Base-by-base conservation (phyloP, 805 yeast genomes). In the Candida silvatica region DNA sequence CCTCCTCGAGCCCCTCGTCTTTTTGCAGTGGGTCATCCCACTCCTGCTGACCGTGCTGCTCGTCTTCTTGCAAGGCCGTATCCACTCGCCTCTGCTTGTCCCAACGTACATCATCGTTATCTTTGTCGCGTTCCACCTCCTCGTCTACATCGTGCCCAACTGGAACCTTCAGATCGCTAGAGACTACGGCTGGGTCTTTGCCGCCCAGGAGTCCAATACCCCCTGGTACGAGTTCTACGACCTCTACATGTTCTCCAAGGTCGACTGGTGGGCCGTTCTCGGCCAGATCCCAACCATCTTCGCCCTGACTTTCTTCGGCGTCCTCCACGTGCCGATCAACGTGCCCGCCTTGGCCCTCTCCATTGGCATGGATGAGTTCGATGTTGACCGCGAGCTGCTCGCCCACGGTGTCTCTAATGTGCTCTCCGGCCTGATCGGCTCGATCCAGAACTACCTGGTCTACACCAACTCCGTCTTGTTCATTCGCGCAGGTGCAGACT, bases 301-400 rank as follows among this genome's bases (percentile, higher is more conserved):
- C 37, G 98, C 98, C 0, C 65, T 92, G 43, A 88, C 97, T 0
- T 92, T 92, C 53, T 92, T 92, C 51, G 98, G 98, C 9, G 81
- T 92, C 27, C 62, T 92, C 37, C 98, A 92, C 49, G 98, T 92
- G 8, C 98, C 98, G 4, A 92, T 92, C 40, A 92, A 92, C 54
- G 97, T 92, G 11, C 98, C 98, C 1, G 97, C 98, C 0, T 66
- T 92, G 31, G 97, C 97, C 0, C 92, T 88, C 14, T 81, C 95
- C 5, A 71, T 85, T 1, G 32, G 85, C 3, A 80, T 83, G 71
- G 92, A 83, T 56, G 78, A 79, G 37, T 74, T 83, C 45, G 94
- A 88, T 53, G 95, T 92, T 27, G 95, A 92, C 56, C 69, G 88
- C 39, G 98, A 92, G 59, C 69, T 92, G 38, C 80, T 90, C 22